Base-by-base conservation (phyloP, 805 yeast species). In the Yamadazyma nakazawae region DNA sequence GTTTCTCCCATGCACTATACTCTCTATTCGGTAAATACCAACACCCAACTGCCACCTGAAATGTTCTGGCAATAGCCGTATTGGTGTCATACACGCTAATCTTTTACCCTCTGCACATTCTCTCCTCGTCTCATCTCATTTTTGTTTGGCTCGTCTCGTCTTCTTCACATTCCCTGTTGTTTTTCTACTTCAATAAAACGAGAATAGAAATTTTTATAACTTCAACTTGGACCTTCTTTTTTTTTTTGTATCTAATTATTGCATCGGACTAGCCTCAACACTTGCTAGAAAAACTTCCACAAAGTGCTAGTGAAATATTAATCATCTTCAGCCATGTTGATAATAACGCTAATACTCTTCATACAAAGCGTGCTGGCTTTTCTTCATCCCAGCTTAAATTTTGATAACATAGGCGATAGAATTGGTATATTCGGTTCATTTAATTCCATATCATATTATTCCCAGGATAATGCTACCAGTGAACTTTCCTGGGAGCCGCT, bases 351-450 rank as follows among this genome's bases (percentile, higher is more conserved):
- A 13, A 37, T 26, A 37, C 32, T 28, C 32, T 13, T 28, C 4
- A 28, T 28, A 12, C 32, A 28, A 28, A 28, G 32, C 11, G 32
- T 28, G 10, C 32, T 28, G 32, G 32, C 32, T 12, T 28, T 49
- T 24, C 2, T 25, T 11, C 48, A 45, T 18, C 64, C 72, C 14
- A 48, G 49, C 13, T 45, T 68, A 17, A 49, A 64, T 37, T 64
- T 54, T 40, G 40, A 51, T 16, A 43, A 52, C 18, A 47, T 66
- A 37, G 73, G 72, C 2, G 58, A 58, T n/a, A 49, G 52, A 37
- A 36, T 68, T 28, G 70, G 72, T 6, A 37, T 68, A 16, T 59
- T 66, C 45, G 73, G 73, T 4, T 49, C 55, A 17, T 68, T 61
- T 48, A 50, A 63, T 24, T 57, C 66, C 7, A 43, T 67, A 25